Conservation (phyloP, 2,329 filamentous ascomycete genomes). For the Ophiostoma novo-ulmi region DNA sequence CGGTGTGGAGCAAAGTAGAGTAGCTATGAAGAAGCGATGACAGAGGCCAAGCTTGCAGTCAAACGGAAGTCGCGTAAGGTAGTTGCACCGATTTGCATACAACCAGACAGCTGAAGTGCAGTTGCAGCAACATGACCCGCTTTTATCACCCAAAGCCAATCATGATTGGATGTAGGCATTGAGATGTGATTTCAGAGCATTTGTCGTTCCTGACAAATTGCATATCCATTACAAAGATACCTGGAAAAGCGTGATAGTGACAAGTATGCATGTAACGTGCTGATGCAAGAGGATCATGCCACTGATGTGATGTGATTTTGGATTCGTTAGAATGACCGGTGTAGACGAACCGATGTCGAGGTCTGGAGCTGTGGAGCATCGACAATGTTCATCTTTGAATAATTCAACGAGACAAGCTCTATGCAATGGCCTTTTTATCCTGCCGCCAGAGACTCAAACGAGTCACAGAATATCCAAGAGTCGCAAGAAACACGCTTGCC, state of each 20-base stretch:
- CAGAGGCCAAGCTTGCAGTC: not conserved
- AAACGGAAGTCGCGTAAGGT: not conserved
- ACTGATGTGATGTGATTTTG: not conserved
- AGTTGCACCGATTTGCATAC: not conserved
- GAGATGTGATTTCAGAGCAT: conserved; percentile 13
- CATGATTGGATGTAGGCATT: not conserved
- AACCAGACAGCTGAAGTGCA: not conserved
- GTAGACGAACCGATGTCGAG: not conserved
- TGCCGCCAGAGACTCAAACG: not conserved
- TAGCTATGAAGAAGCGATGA: conserved; percentile 13
- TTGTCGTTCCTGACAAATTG: conserved; percentile 19
- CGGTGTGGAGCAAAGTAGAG: not conserved
- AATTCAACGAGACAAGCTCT: not conserved
- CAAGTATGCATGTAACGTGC: conserved; percentile 7
- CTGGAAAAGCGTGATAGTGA: not conserved
- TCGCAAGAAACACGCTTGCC: conserved; percentile 30
- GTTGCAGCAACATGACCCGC: not conserved
- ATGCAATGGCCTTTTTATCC: not conserved
- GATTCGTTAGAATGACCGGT: too few relatives aligned
- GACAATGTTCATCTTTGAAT: too few relatives aligned
- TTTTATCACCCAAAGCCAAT: not conserved
- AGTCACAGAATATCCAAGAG: not conserved
- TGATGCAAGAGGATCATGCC: not conserved
- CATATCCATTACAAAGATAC: not conserved
- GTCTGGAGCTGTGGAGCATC: not conserved